These are phyloP conservation scores for Geotrichum australiense DNA, from an alignment of 1,139 yeast species.

Conservation along the genomic window DNA sequence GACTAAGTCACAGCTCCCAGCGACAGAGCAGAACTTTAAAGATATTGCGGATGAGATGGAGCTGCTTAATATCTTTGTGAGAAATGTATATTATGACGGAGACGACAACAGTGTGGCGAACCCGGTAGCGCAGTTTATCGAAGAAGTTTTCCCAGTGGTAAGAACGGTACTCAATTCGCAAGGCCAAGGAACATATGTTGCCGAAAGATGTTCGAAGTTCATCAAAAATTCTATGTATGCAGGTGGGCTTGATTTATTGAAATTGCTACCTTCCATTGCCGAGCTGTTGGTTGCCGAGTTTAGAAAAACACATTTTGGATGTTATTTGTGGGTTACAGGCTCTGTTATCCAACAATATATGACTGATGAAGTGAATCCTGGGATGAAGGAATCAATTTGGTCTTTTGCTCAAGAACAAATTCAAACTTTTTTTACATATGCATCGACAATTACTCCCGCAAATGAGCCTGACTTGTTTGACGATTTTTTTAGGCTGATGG, in stretches of 20 bases:
- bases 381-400: constrained; percentile 42
- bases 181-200: constrained; percentile 52
- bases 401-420: constrained; percentile 44
- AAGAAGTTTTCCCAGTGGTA: constrained; percentile 56
- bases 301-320: constrained; percentile 61
- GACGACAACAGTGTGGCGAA: constrained; percentile 31
- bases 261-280: constrained; percentile 60
- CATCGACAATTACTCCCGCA: constrained; percentile 30
- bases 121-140: constrained; percentile 54
- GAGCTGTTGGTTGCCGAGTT: constrained; percentile 61
- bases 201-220: constrained; percentile 70
- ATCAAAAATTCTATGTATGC: constrained; percentile 61
- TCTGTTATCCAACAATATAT: constrained; percentile 71
- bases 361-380: constrained; percentile 41
- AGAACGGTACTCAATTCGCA: constrained; percentile 44
- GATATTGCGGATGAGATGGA: constrained; percentile 72
- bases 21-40: constrained; percentile 38
- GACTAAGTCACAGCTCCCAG: constrained; percentile 24
- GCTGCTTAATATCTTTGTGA: constrained; percentile 61
- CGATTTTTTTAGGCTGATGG: constrained; percentile 80
- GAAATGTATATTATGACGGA: constrained; percentile 43
- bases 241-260: constrained; percentile 56
- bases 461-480: constrained; percentile 71
- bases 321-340: constrained; percentile 89
- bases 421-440: constrained; percentile 38